Base-by-base conservation (phyloP, 352 stramenopile species). In the Phytophthora meadii region DNA sequence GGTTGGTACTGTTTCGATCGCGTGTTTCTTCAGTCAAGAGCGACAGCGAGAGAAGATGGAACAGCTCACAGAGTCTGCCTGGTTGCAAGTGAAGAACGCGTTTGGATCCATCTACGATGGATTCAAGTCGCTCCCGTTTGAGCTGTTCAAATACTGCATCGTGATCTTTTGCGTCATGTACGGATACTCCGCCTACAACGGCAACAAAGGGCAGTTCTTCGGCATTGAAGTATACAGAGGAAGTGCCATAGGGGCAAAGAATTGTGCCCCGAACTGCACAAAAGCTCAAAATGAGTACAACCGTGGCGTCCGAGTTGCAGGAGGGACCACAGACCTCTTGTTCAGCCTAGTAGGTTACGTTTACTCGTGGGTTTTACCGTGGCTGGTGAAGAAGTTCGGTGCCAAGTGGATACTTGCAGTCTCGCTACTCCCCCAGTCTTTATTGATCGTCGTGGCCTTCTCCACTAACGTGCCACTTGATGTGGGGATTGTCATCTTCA, bases 171-270 rank as follows among this genome's bases (percentile, higher is more conserved):
- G 63, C 15, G 55, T 82, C 19, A 62, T 75, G 66, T 88, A 82
- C 51, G 79, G 79, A 9, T 82, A 61, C 53, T 76, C 74, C 4
- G 70, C 79, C 0, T 88, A 88, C 65, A 84, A 82, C 37, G 74
- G 76, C 46, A 77, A 81, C 57, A 88, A 72, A 42, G 64, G 64
- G 2, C 64, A 72, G 34, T 72, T 63, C 50, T 72, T 72, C 12
- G 64, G 64, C 10, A 59, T 72, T 22, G 57, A 39, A 24, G 56
- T 72, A 2, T 68, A 58, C 14, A 57, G 51, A 30, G 64, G 64
- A n/a, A 61, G 19, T 24, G 15, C 56, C 11, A 59, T 19, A 8
- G 64, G 57, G 15, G 64, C 64, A 34, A 72, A 72, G 15, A 72
- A 22, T 0, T 72, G 64, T 30, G 47, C 25, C 10, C 64, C 64